These are phyloP conservation scores for Candolleomyces efflorescens DNA, from an alignment of 768 basidiomycete genomes.

Conservation along the genomic window DNA sequence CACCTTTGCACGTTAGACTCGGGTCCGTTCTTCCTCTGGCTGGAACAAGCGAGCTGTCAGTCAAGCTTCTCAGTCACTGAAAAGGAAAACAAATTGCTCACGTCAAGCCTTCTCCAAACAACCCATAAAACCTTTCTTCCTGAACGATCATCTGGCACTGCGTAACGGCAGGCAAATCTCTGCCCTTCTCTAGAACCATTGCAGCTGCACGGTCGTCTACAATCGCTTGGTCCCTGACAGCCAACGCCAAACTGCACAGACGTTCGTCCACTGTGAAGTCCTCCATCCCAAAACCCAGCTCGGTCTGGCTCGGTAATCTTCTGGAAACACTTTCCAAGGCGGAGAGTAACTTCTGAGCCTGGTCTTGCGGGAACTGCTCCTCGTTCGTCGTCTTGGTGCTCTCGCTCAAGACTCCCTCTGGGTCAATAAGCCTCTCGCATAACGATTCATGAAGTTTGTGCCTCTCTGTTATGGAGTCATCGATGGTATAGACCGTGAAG, in stretches of 20 bases:
- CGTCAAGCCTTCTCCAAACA: slow-evolving; percentile 3
- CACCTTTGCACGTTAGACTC: not conserved
- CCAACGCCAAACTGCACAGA: not conserved
- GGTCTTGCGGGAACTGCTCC: not conserved
- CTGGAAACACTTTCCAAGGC: not conserved
- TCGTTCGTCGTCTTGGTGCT: not conserved
- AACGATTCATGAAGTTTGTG: not conserved
- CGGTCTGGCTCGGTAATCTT: not conserved
- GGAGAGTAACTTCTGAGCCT: not conserved
- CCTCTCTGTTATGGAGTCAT: not conserved
- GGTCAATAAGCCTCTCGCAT: no score
- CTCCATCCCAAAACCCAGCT: not conserved
- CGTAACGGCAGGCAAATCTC: not conserved
- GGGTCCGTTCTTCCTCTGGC: not conserved
- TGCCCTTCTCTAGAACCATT: not conserved
- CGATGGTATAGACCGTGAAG: slow-evolving; percentile 1
- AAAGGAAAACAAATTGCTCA: not conserved
- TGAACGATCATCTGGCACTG: slow-evolving; percentile 5
- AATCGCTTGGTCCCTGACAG: not conserved
- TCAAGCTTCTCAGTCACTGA: no score
- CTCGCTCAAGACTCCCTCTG: not conserved
- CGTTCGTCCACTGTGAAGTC: not conserved
- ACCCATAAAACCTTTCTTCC: not conserved
- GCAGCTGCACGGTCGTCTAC: slow-evolving; percentile 3
- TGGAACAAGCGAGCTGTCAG: no score